Conservation (phyloP, 768 basidiomycete species). For the Sarcomyxa edulis region DNA sequence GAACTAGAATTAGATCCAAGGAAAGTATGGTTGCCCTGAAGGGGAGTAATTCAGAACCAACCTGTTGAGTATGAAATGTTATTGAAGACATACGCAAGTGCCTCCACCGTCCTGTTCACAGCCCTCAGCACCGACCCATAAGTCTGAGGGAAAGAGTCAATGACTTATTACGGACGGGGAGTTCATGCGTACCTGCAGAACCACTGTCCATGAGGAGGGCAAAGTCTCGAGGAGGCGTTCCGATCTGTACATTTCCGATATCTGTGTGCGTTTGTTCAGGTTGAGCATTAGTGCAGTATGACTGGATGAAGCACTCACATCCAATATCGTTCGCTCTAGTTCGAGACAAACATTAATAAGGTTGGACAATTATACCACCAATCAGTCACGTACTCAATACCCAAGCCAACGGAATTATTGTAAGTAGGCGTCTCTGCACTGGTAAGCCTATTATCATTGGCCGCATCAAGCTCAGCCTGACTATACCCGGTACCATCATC, state of each 20-base stretch:
- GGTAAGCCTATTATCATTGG: background rate
- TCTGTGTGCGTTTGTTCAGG: no score
- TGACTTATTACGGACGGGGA: no score
- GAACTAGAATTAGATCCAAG: constrained; percentile 59
- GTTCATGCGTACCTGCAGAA: no score
- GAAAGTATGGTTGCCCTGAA: constrained; percentile 37
- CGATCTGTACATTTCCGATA: constrained; percentile 54
- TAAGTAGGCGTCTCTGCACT: constrained; percentile 29
- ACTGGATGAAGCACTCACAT: no score
- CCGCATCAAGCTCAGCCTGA: constrained; percentile 1
- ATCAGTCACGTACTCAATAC: constrained; percentile 54
- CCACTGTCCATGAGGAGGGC: constrained; percentile 66
- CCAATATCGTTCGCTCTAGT: constrained; percentile 42
- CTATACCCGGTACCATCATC: constrained; percentile 5
- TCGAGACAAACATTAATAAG: constrained; percentile 1
- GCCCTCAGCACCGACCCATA: constrained; percentile 59
- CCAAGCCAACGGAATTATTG: constrained; percentile 56
- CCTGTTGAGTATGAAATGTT: background rate
- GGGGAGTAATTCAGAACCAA: background rate
- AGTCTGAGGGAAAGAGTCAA: no score
- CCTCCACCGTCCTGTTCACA: constrained; percentile 41
- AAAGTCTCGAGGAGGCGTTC: constrained; percentile 56
- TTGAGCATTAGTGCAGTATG: background rate
- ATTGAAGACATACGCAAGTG: constrained; percentile 19
- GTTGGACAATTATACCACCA: background rate